Conservation (phyloP, 805 yeast genomes). For the Kluyveromyces siamensis region DNA sequence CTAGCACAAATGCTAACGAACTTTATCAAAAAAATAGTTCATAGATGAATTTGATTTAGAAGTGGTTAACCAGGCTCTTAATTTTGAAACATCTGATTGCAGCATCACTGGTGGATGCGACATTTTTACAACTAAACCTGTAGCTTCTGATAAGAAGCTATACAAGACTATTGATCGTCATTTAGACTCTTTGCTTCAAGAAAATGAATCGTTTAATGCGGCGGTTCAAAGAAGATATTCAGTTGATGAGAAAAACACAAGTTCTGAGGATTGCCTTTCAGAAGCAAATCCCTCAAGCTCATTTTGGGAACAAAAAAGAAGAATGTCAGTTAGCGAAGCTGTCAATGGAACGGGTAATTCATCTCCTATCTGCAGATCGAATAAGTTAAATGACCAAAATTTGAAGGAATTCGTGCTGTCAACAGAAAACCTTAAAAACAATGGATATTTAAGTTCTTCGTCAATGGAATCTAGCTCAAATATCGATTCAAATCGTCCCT, state of each 20-base stretch:
- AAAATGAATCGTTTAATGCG: constrained; percentile 29
- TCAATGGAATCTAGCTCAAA: constrained; percentile 18
- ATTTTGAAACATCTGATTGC: constrained; percentile 67
- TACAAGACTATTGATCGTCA: constrained; percentile 83
- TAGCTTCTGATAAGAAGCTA: constrained; percentile 80
- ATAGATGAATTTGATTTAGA: constrained; percentile 92
- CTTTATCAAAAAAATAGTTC: constrained; percentile 39
- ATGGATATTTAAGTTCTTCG: constrained; percentile 24
- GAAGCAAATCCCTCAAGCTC: constrained; percentile 17
- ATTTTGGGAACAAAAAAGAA: constrained; percentile 35
- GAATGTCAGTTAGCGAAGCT: constrained; percentile 29
- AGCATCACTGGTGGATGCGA: constrained; percentile 85
- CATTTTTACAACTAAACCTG: constrained; percentile 87
- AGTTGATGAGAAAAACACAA: constrained; percentile 1
- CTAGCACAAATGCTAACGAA: neutral
- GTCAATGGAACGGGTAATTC: constrained; percentile 2
- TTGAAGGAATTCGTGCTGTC: constrained; percentile 24
- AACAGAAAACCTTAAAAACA: neutral
- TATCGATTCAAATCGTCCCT: neutral
- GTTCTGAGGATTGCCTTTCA: constrained; percentile 9
- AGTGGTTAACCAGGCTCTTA: constrained; percentile 75
- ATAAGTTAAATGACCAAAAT: constrained; percentile 28
- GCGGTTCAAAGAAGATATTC: constrained; percentile 19
- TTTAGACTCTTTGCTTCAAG: constrained; percentile 42
- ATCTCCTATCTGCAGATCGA: constrained; percentile 11